These are phyloP conservation scores for Melanomma pulvis-pyrius DNA, from an alignment of 495 filamentous ascomycete species.

Conservation along the genomic window DNA sequence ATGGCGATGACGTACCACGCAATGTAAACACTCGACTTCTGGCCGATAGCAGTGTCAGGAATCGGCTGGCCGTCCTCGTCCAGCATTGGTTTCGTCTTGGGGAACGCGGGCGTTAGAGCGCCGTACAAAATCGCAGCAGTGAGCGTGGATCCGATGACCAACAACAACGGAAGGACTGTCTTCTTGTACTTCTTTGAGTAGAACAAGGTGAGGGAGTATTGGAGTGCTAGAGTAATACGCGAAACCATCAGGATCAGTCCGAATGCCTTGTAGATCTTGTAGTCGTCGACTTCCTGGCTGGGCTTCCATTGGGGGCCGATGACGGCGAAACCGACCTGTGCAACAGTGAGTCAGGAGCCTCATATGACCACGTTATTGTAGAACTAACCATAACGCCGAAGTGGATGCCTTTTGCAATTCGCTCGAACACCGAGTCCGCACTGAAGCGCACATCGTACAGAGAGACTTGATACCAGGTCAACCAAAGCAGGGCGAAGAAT, in stretches of 20 bases:
- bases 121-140: slow-evolving; percentile 34
- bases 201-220: slow-evolving; percentile 31
- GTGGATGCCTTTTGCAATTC: slow-evolving; percentile 64
- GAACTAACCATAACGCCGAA: slow-evolving; percentile 52
- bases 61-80: not conserved
- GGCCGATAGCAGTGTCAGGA: slow-evolving; percentile 20
- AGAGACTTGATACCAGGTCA: slow-evolving; percentile 70
- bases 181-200: slow-evolving; percentile 31
- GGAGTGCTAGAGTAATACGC: slow-evolving; percentile 25
- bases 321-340: slow-evolving; percentile 35
- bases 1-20: slow-evolving; percentile 63
- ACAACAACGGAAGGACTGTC: slow-evolving; percentile 22
- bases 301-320: slow-evolving; percentile 37
- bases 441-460: slow-evolving; percentile 72
- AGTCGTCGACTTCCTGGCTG: slow-evolving; percentile 23
- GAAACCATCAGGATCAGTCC: slow-evolving; percentile 37
- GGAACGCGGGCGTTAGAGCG: slow-evolving; percentile 27
- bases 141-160: slow-evolving; percentile 30
- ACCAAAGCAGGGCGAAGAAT: slow-evolving; percentile 71
- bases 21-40: slow-evolving; percentile 54
- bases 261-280: slow-evolving; percentile 32
- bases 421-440: slow-evolving; percentile 67
- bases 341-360: not conserved
- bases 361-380: too few species aligned
- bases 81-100: slow-evolving; percentile 1